A percentile compares a stretch with the other conserved stretches of the same genome.
These are phyloP conservation scores for Sedum album DNA, from an alignment of 164 flowering plant genomes.

Conservation along the genomic window DNA sequence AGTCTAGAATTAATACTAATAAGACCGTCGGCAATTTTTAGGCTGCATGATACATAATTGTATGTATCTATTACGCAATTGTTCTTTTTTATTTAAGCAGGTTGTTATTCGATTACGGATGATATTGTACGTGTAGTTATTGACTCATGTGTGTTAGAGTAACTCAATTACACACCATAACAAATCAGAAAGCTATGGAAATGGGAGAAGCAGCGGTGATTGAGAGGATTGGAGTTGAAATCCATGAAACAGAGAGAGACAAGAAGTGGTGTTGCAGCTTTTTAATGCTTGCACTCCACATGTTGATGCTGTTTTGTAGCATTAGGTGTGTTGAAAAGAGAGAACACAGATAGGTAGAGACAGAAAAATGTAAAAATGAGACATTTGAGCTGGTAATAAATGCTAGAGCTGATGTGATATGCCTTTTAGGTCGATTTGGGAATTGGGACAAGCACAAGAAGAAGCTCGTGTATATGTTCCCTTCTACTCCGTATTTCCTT, in stretches of 20 bases:
- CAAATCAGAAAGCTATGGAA: no score
- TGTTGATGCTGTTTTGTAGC: constrained; percentile 5
- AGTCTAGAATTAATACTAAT: no score
- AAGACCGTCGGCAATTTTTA: no score
- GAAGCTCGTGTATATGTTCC: not conserved
- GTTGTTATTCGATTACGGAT: no score
- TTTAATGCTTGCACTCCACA: constrained; percentile 8
- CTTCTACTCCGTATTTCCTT: no score
- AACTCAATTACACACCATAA: no score
- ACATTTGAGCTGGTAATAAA: not conserved
- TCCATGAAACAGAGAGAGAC: not conserved
- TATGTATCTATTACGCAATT: no score
- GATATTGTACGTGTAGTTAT: no score
- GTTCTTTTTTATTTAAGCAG: not conserved
- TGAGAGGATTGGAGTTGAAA: not conserved
- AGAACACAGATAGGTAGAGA: not conserved
- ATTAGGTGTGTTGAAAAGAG: constrained; percentile 8
- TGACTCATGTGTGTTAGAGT: no score
- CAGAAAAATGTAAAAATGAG: not conserved
- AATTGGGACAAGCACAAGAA: not conserved
- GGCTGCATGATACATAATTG: no score
- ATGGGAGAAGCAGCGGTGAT: not conserved
- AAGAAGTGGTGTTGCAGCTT: not conserved
- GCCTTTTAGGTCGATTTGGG: not conserved
- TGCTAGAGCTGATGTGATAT: not conserved